Evolutionary conservation across 2,329 filamentous ascomycete species (phyloP), one percentile per base, ranked within the genome.

Genomic region (Aspergillus pseudonomiae): DNA sequence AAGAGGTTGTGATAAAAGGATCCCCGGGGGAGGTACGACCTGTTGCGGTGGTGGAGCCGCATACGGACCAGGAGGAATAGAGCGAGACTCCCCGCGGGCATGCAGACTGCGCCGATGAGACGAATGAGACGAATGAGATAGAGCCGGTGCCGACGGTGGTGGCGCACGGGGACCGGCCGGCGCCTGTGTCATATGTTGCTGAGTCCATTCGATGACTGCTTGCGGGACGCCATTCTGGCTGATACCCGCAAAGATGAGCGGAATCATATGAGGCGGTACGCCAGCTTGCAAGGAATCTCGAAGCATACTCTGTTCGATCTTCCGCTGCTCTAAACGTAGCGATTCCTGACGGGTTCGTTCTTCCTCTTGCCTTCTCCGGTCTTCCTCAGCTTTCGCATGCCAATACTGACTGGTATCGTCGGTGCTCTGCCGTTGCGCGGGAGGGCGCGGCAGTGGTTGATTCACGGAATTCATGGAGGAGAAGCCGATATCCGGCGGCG

Each of bases 211-310:
- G 59, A 91, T 70, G 4, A 86, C 85, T 36, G 85, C 82, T 66
- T 86, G 87, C 24, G 88, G 82, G 32, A 90, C 76, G 60, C 83
- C 71, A 41, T 87, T 88, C 45, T 88, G 89, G 53, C 85, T 85
- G 83, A 92, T 89, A 50, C 89, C 89, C 14, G 89, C 86, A 76
- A 94, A 93, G 28, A 94, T 88, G 63, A 92, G 80, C 7, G 91
- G 91, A 30, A 93, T 85, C 84, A 93, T 87, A 41, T 89, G 84
- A 14, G 91, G 90, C 11, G 91, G 91, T 57, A 94, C 87, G 12
- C 91, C 90, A 43, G 88, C 87, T 60, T 84, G 83, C 59, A 93
- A 76, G 2, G 90, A 91, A 26, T 90, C 88, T 60, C 85, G 83
- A 62, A 94, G 78, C 78, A 94, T 93, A 53, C 88, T 88, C 73